These are phyloP conservation scores for Colletotrichum lentis DNA, from an alignment of 2,329 filamentous ascomycete species.

Conservation along the genomic window DNA sequence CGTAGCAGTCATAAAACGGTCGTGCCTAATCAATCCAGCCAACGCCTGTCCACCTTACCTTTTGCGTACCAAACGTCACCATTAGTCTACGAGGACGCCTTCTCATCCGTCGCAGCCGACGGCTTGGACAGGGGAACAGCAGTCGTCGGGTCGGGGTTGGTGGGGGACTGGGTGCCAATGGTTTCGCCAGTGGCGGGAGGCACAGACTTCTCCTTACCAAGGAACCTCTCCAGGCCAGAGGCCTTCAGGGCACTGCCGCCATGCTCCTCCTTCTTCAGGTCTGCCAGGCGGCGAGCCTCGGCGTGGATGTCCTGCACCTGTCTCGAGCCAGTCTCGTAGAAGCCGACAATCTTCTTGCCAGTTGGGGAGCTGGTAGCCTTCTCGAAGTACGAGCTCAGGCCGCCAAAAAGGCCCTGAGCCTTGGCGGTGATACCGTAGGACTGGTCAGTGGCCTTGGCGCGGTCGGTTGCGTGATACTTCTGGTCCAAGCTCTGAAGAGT, in stretches of 20 bases:
- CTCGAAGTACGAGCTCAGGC: constrained; percentile 90
- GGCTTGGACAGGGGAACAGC: constrained; percentile 38
- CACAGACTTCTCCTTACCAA: constrained; percentile 64
- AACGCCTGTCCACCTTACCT: constrained; percentile 29
- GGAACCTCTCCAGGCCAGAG: constrained; percentile 64
- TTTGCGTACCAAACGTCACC: constrained; percentile 7
- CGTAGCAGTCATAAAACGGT: constrained; percentile 25
- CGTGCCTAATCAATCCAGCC: constrained; percentile 31
- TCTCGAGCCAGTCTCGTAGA: constrained; percentile 85
- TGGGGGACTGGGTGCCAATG: constrained; percentile 41
- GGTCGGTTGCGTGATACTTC: constrained; percentile 88
- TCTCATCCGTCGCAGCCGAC: constrained; percentile 41
- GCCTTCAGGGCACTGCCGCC: constrained; percentile 68
- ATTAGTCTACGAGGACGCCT: constrained; percentile 34
- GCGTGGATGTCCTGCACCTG: constrained; percentile 94
- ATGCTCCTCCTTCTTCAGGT: constrained; percentile 78
- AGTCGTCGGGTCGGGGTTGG: constrained; percentile 34
- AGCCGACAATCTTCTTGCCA: constrained; percentile 84
- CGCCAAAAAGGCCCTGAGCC: constrained; percentile 69
- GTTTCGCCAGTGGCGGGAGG: constrained; percentile 61
- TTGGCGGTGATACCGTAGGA: constrained; percentile 83
- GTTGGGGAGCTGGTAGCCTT: constrained; percentile 88
- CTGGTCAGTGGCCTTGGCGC: constrained; percentile 82
- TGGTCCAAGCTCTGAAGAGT: constrained; percentile 80
- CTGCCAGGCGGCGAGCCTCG: constrained; percentile 87